A percentile compares a stretch with the other conserved stretches of the same genome.
Conservation (phyloP, 345 rosid genomes). For the Eucalyptus viminalis region DNA sequence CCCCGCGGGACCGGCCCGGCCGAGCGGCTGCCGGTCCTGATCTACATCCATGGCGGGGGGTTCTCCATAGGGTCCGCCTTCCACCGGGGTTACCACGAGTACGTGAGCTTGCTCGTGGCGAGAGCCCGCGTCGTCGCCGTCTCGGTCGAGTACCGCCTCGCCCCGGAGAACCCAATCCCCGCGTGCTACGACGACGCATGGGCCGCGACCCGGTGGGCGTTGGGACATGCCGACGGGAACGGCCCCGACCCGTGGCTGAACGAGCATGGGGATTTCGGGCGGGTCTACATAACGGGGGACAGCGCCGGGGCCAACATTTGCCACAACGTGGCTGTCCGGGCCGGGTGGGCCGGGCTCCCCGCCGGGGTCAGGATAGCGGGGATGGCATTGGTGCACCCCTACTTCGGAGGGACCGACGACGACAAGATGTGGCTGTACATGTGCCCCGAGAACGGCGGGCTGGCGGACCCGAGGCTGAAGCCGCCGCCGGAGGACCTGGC, state of each 20-base stretch:
- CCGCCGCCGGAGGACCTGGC: slow-evolving; percentile 12
- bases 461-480: slow-evolving; percentile 10
- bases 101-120: slow-evolving; percentile 9
- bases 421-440: slow-evolving; percentile 16
- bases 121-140: slow-evolving; percentile 8
- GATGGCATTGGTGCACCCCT: slow-evolving; percentile 23
- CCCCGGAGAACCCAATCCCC: slow-evolving; percentile 20
- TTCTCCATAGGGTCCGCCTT: slow-evolving; percentile 26
- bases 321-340: slow-evolving; percentile 1
- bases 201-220: not conserved
- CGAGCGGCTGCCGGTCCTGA: not conserved
- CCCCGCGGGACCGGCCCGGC: not conserved
- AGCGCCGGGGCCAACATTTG: slow-evolving; percentile 26
- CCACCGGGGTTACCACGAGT: slow-evolving; percentile 9
- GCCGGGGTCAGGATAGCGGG: slow-evolving; percentile 3
- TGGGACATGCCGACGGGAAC: not conserved
- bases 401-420: slow-evolving; percentile 18
- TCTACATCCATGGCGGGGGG: slow-evolving; percentile 31
- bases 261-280: not conserved
- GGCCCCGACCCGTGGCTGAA: not conserved
- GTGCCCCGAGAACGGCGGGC: slow-evolving; percentile 7
- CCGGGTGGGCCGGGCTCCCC: slow-evolving; percentile 4
- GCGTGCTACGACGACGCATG: not conserved
- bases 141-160: slow-evolving; percentile 19
- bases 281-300: slow-evolving; percentile 11